phyloP scores from a whole-genome alignment of 2,329 filamentous ascomycete species.

The Blumeria graminis region DNA sequence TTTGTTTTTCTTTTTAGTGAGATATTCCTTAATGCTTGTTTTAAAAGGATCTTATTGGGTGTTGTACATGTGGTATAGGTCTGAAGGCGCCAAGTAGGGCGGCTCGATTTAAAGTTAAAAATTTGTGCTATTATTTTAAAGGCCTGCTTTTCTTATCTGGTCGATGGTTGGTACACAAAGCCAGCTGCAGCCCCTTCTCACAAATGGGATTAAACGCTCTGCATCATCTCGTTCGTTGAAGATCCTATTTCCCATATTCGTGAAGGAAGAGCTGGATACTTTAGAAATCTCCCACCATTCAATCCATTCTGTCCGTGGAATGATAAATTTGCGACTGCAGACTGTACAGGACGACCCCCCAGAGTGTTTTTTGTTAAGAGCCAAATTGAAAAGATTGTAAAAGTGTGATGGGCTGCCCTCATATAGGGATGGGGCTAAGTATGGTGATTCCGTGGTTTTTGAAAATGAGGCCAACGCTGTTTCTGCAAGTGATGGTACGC shows the following conservation, averaged over 20 bases:
- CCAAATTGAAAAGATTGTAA: conserved; percentile 6
- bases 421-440: conserved; percentile 7
- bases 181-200: conserved; percentile 17
- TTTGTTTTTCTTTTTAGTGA: too few species aligned
- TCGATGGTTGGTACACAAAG: conserved; percentile 9
- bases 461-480: conserved; percentile 11
- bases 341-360: conserved; percentile 28
- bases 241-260: conserved; percentile 7
- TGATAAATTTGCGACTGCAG: conserved; percentile 24
- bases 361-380: conserved; percentile 20
- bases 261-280: conserved; percentile 7
- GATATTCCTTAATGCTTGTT: too few species aligned
- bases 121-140: too few species aligned
- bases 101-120: too few species aligned
- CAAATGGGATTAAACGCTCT: conserved; percentile 15
- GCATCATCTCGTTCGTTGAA: conserved; percentile 13
- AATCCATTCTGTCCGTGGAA: conserved; percentile 32
- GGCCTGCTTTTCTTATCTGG: too few species aligned
- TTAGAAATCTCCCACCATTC: conserved; percentile 30
- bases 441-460: conserved; percentile 4
- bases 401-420: conserved; percentile 9
- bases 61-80: too few species aligned
- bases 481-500: conserved; percentile 13
- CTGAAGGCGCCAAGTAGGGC: too few species aligned
- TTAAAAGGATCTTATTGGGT: too few species aligned